A percentile compares a stretch with the other conserved stretches of the same genome.
Evolutionary conservation across 2,329 filamentous ascomycete species (phyloP).

Genomic region (Didymosphaeria variabile): DNA sequence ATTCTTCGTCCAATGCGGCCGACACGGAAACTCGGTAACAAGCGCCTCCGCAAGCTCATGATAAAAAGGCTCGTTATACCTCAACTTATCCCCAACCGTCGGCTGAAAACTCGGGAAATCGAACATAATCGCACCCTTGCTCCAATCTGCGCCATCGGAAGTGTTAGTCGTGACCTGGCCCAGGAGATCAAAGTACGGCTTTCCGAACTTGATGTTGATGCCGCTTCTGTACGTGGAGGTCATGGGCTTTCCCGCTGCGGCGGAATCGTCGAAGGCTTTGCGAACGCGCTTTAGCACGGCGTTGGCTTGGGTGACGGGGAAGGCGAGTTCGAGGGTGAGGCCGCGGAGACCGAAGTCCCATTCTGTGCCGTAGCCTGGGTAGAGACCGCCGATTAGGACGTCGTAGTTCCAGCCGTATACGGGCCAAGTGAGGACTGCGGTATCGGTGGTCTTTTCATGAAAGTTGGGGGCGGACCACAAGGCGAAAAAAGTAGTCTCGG

Average conservation of each 20-base stretch:
- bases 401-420: constrained; percentile 65
- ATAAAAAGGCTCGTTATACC: constrained; percentile 63
- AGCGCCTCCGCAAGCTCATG: constrained; percentile 57
- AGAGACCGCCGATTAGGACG: constrained; percentile 62
- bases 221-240: constrained; percentile 62
- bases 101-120: constrained; percentile 62
- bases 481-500: constrained; percentile 60
- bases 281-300: constrained; percentile 60
- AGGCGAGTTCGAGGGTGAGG: constrained; percentile 62
- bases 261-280: constrained; percentile 56
- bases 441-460: constrained; percentile 60
- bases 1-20: constrained; percentile 65
- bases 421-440: constrained; percentile 57
- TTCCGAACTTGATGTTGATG: constrained; percentile 64
- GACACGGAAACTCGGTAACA: constrained; percentile 60
- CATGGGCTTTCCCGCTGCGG: constrained; percentile 56
- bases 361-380: constrained; percentile 57
- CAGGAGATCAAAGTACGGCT: constrained; percentile 59
- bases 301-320: constrained; percentile 61
- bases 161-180: constrained; percentile 61
- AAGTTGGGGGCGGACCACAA: constrained; percentile 63
- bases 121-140: constrained; percentile 62
- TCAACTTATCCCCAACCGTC: constrained; percentile 55
- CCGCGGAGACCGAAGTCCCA: constrained; percentile 62
- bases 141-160: constrained; percentile 60